phyloP scores from a whole-genome alignment of 2,329 filamentous ascomycete species.

The Sclerotinia spermophila region DNA sequence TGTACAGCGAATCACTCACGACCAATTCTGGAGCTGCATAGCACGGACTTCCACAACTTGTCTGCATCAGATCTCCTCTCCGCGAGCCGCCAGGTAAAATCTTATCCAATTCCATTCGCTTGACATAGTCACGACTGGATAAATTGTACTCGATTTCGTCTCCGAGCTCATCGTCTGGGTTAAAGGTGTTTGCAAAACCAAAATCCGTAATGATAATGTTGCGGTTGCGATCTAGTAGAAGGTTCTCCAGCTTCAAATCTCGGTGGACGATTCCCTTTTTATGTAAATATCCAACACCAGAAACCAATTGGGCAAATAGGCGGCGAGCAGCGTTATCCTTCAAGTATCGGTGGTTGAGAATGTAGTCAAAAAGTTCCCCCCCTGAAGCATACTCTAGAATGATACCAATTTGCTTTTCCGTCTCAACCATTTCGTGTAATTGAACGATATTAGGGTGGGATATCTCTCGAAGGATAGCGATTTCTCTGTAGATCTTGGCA shows the following conservation, averaged over 20 bases:
- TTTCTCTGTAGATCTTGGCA: slow-evolving; percentile 96
- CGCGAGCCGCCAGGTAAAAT: slow-evolving; percentile 70
- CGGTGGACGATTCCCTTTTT: slow-evolving; percentile 98
- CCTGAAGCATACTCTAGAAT: slow-evolving; percentile 98
- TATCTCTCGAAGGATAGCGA: slow-evolving; percentile 80
- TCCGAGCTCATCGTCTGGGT: slow-evolving; percentile 78
- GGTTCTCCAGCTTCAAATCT: slow-evolving; percentile 93
- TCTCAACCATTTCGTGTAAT: slow-evolving; percentile 97
- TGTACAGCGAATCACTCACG: slow-evolving; percentile 95
- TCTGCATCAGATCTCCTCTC: slow-evolving; percentile 96
- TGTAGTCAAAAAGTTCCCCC: slow-evolving; percentile 97
- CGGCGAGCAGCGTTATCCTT: slow-evolving; percentile 89
- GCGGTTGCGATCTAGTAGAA: slow-evolving; percentile 89
- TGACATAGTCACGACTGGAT: slow-evolving; percentile 82
- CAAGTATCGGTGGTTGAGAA: slow-evolving; percentile 91
- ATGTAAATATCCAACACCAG: slow-evolving; percentile 94
- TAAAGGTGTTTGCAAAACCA: slow-evolving; percentile 97
- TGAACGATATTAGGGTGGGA: slow-evolving; percentile 96
- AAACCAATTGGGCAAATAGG: slow-evolving; percentile 92
- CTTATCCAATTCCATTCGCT: slow-evolving; percentile 79
- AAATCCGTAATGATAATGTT: slow-evolving; percentile 99
- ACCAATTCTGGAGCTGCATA: slow-evolving; percentile 97
- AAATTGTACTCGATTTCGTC: slow-evolving; percentile 89
- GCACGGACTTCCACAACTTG: slow-evolving; percentile 95
- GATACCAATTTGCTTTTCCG: slow-evolving; percentile 94